Evolutionary conservation across 2,329 filamentous ascomycete species (phyloP).

Genomic region (Aspergillus pseudonomiae): DNA sequence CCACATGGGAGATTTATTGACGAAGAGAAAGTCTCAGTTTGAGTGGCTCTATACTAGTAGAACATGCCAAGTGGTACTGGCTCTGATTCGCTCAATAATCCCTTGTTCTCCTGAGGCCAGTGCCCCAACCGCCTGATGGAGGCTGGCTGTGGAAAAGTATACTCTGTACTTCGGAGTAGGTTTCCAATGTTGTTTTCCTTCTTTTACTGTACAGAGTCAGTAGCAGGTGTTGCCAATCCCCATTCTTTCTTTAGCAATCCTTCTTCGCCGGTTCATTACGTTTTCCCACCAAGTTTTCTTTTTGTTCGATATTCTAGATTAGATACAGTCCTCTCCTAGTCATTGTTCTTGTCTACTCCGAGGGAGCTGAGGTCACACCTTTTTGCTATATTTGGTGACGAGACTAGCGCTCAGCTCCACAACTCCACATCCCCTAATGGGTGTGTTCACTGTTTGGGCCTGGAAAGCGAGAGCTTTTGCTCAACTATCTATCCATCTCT

Average conservation of each 20-base stretch:
- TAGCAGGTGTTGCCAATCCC: not conserved
- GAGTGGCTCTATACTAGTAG: not conserved
- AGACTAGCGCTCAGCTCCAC: slow-evolving; percentile 14
- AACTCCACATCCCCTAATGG: slow-evolving; percentile 10
- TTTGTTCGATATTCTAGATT: not conserved
- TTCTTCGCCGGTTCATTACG: not conserved
- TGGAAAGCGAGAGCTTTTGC: not conserved
- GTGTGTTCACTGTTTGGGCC: not conserved
- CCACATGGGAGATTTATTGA: slow-evolving; percentile 6
- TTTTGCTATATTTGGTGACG: slow-evolving; percentile 6
- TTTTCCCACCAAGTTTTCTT: not conserved
- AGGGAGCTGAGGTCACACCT: slow-evolving; percentile 2
- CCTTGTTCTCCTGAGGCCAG: not conserved
- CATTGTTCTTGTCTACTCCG: not conserved
- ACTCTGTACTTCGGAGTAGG: too few relatives aligned
- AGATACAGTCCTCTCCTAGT: not conserved
- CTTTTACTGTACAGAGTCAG: too few relatives aligned
- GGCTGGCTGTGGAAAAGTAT: not conserved
- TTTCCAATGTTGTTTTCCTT: not conserved
- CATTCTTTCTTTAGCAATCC: not conserved
- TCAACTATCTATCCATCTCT: slow-evolving; percentile 1
- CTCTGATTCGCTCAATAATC: slow-evolving; percentile 5
- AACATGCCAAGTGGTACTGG: slow-evolving; percentile 1
- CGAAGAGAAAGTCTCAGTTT: slow-evolving; percentile 3
- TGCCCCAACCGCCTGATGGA: not conserved